These are phyloP conservation scores for Heliosperma pusillum DNA, from an alignment of 148 eudicot species.

Conservation along the genomic window DNA sequence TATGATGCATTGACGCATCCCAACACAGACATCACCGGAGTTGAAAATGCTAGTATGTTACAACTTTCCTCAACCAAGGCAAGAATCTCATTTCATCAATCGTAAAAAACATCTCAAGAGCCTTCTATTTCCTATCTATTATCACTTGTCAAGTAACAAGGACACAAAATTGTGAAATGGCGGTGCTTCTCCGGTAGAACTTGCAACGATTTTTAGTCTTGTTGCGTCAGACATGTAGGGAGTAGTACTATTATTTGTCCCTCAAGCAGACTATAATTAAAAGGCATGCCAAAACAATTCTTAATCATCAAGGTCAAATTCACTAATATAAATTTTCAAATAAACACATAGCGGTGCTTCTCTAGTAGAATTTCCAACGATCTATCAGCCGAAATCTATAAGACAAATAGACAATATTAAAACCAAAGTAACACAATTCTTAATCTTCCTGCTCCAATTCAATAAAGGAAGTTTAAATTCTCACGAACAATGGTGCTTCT, in stretches of 20 bases:
- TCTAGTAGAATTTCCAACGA: not conserved
- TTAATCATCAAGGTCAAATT: not conserved
- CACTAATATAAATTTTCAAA: not conserved
- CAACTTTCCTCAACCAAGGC: not conserved
- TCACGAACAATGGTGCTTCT: too few relatives aligned
- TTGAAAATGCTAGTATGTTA: not conserved
- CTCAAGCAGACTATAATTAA: not conserved
- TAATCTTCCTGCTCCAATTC: too few relatives aligned
- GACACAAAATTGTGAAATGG: not conserved
- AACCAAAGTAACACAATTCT: too few relatives aligned
- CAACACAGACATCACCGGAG: not conserved
- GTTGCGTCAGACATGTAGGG: not conserved
- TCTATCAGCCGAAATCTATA: too few relatives aligned
- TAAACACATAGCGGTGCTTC: not conserved
- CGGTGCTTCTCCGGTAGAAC: not conserved
- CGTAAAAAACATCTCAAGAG: not conserved
- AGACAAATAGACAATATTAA: too few relatives aligned
- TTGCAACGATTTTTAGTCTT: not conserved
- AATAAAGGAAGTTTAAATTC: too few relatives aligned
- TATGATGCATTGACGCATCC: not conserved
- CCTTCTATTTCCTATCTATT: not conserved
- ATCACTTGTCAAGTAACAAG: not conserved
- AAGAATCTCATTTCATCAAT: not conserved
- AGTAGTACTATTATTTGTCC: not conserved
- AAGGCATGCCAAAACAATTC: not conserved